phyloP scores from a whole-genome alignment of 2,329 filamentous ascomycete genomes.

The Penicillium griseofulvum region DNA sequence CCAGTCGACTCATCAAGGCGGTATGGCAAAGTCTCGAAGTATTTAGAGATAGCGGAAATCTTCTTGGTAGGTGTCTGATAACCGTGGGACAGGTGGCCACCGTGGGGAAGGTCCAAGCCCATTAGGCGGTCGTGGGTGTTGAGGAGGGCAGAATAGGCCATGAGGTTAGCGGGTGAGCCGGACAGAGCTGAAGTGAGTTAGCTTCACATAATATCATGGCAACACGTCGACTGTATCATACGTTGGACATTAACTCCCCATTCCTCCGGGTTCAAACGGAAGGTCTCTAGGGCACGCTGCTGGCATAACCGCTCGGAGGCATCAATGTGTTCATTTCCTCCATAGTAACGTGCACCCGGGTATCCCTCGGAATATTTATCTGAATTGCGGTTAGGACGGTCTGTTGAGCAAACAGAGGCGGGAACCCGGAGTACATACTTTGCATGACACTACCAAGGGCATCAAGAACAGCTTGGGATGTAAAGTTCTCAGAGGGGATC shows the following conservation, averaged over 20 bases:
- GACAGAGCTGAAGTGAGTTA: slow-evolving; percentile 63
- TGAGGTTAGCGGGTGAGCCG: slow-evolving; percentile 70
- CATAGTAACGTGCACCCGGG: slow-evolving; percentile 92
- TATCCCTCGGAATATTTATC: slow-evolving; percentile 99
- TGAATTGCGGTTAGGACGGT: slow-evolving; percentile 41
- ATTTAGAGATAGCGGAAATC: slow-evolving; percentile 96
- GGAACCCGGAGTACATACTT: slow-evolving; percentile 56
- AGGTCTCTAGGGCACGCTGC: slow-evolving; percentile 81
- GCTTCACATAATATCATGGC: slow-evolving; percentile 7
- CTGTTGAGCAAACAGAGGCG: neutral
- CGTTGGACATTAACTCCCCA: slow-evolving; percentile 97
- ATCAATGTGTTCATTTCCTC: slow-evolving; percentile 95
- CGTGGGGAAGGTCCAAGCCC: slow-evolving; percentile 92
- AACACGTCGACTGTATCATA: slow-evolving; percentile 42
- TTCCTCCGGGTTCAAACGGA: slow-evolving; percentile 75
- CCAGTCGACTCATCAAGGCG: slow-evolving; percentile 73
- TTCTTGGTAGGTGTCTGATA: slow-evolving; percentile 97
- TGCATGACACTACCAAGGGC: slow-evolving; percentile 93
- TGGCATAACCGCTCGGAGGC: slow-evolving; percentile 86
- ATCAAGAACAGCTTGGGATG: slow-evolving; percentile 87
- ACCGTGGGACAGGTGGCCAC: slow-evolving; percentile 91
- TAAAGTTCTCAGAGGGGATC: slow-evolving; percentile 94
- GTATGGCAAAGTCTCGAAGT: slow-evolving; percentile 99
- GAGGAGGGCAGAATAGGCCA: slow-evolving; percentile 94
- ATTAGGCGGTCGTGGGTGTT: slow-evolving; percentile 93